Base-by-base conservation (phyloP, 73 alveolate species). In the Tetrahymena borealis region DNA sequence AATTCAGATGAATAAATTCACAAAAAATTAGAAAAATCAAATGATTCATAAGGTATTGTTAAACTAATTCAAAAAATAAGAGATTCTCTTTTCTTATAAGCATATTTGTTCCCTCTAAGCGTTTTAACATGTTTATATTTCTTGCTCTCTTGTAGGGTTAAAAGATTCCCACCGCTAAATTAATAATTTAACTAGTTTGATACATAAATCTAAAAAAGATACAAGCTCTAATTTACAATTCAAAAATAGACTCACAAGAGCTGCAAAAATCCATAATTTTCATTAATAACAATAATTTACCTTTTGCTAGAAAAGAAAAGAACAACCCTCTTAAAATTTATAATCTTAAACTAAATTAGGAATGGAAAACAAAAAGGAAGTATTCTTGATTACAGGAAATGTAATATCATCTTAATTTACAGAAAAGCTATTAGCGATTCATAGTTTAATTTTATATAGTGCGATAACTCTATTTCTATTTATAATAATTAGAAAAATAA, bases 381-480 rank as follows among this genome's bases (percentile, higher is more conserved):
- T 60, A 60, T 60, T 60, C 85, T 60, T 60, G 85, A 60, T 85
- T 92, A 93, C 95, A 39, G 95, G 95, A 39, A 93, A 93, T 90
- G 95, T 93, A 93, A 32, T 3, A 39, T 39, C 38, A 85, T 93
- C 31, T 15, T 28, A 15, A n/a, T 60, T 24, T 60, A 15, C 10
- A 60, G 20, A 13, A 60, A 60, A 60, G 85, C 85, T 60, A 15
- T 5, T n/a, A n/a, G n/a, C n/a, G n/a, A n/a, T n/a, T n/a, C n/a
- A n/a, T n/a, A n/a, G n/a, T n/a, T n/a, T n/a, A n/a, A n/a, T n/a
- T n/a, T n/a, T n/a, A n/a, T n/a, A n/a, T n/a, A n/a, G 0, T 15
- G 35, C n/a, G 4, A 10, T 15, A 15, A 32, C 28, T 5, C n/a
- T n/a, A 2, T 1, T 20, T 15, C 28, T 60, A 10, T 15, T 42